Conservation (phyloP, 2,329 filamentous ascomycete genomes). For the Trichoderma aggressivum region DNA sequence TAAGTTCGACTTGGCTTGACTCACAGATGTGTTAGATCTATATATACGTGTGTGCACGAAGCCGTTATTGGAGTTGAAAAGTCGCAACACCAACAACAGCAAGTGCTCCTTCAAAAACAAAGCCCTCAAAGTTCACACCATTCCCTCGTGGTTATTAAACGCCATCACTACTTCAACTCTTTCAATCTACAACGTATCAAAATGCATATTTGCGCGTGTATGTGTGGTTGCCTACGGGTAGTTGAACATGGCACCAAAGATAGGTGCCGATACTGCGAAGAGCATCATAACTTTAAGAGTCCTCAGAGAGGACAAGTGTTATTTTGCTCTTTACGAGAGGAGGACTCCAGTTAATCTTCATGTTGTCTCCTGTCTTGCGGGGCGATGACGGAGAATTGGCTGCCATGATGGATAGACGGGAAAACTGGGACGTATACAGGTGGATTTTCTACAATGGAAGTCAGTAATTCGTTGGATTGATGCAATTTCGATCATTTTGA, state of each 20-base stretch:
- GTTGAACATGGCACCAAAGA: background rate
- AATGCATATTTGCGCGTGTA: conserved; percentile 1
- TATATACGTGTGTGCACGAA: background rate
- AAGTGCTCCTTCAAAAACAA: background rate
- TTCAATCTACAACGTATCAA: background rate
- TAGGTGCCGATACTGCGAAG: background rate
- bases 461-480: background rate
- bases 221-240: background rate
- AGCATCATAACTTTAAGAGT: background rate
- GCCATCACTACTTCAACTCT: background rate
- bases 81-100: background rate
- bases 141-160: background rate
- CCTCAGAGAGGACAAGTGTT: background rate
- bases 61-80: background rate
- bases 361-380: background rate
- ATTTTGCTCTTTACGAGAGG: background rate
- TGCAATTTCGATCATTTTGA: background rate
- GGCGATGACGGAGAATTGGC: background rate
- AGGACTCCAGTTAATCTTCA: background rate
- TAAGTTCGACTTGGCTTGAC: background rate
- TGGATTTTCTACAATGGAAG: background rate
- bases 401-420: background rate
- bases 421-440: background rate
- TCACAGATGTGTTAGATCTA: background rate
- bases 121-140: background rate